Evolutionary conservation across 768 basidiomycete species (phyloP).

Genomic region (Leccinum pellstonianum): DNA sequence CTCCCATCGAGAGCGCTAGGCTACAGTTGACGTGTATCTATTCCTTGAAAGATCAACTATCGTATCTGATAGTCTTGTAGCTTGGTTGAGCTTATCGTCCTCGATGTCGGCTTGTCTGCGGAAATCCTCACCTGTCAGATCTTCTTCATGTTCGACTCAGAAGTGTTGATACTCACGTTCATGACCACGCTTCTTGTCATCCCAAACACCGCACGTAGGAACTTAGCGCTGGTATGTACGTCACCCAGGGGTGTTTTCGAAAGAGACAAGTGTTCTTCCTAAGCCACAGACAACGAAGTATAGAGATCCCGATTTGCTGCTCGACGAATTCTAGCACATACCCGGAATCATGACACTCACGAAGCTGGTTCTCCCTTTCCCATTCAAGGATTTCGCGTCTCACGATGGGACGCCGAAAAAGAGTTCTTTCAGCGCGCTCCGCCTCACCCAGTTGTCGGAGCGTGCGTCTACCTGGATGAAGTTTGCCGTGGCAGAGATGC

Average conservation of each 20-base stretch:
- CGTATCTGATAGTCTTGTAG: slow-evolving; percentile 36
- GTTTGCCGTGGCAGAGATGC: slow-evolving; percentile 68
- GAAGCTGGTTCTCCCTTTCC: slow-evolving; percentile 65
- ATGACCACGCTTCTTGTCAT: slow-evolving; percentile 83
- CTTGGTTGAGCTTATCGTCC: slow-evolving; percentile 91
- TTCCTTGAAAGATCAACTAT: neutral
- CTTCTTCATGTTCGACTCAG: slow-evolving; percentile 95
- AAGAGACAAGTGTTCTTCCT: too few species aligned
- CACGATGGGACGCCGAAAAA: neutral
- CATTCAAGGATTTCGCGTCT: slow-evolving; percentile 8
- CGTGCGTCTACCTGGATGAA: slow-evolving; percentile 86
- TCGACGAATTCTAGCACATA: slow-evolving; percentile 87
- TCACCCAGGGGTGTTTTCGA: too few species aligned
- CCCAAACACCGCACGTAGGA: too few species aligned
- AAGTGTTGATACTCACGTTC: slow-evolving; percentile 80
- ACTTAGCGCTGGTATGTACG: too few species aligned
- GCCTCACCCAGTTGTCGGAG: slow-evolving; percentile 85
- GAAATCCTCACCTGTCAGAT: slow-evolving; percentile 74
- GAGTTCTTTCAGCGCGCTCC: slow-evolving; percentile 64
- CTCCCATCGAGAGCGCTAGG: slow-evolving; percentile 65
- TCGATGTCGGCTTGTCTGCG: slow-evolving; percentile 87
- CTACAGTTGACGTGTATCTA: slow-evolving; percentile 75
- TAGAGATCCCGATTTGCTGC: slow-evolving; percentile 44
- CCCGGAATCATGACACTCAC: slow-evolving; percentile 88
- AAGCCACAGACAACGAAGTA: too few species aligned